These are phyloP conservation scores for Ustilaginoidea virens DNA, from an alignment of 2,329 filamentous ascomycete genomes.

Conservation along the genomic window DNA sequence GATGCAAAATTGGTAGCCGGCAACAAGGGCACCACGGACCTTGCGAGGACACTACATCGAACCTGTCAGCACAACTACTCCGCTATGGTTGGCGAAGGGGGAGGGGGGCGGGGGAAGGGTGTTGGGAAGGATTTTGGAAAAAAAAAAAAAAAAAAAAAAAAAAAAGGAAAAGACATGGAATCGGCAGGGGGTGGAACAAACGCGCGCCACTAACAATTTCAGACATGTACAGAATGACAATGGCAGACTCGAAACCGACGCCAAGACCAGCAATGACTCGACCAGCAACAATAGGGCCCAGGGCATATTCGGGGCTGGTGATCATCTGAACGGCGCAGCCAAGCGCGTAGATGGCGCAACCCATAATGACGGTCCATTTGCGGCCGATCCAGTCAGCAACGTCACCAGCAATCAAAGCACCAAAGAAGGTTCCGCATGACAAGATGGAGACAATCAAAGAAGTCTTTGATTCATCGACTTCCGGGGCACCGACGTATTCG, in stretches of 20 bases:
- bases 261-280: constrained; percentile 63
- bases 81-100: background rate
- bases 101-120: background rate
- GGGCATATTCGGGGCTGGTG: constrained; percentile 26
- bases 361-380: constrained; percentile 54
- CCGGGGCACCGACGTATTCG: constrained; percentile 21
- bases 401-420: constrained; percentile 63
- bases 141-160: too few relatives aligned
- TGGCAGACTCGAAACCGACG: constrained; percentile 67
- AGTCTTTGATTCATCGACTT: constrained; percentile 25
- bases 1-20: constrained; percentile 72
- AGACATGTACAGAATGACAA: constrained; percentile 78
- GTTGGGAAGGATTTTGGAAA: too few relatives aligned
- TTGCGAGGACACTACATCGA: constrained; percentile 41
- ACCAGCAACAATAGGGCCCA: constrained; percentile 53
- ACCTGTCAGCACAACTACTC: too few relatives aligned
- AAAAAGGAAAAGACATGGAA: too few relatives aligned
- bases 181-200: too few relatives aligned
- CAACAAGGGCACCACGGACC: constrained; percentile 64
- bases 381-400: constrained; percentile 61
- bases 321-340: constrained; percentile 54
- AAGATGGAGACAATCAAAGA: constrained; percentile 60
- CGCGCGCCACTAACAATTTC: constrained; percentile 42
- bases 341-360: constrained; percentile 55
- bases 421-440: constrained; percentile 64